Percentiles rank a stretch among this genome's conserved stretches.
Evolutionary conservation across 2,329 filamentous ascomycete species (phyloP).

Genomic region (Tolypocladium cylindrosporum): DNA sequence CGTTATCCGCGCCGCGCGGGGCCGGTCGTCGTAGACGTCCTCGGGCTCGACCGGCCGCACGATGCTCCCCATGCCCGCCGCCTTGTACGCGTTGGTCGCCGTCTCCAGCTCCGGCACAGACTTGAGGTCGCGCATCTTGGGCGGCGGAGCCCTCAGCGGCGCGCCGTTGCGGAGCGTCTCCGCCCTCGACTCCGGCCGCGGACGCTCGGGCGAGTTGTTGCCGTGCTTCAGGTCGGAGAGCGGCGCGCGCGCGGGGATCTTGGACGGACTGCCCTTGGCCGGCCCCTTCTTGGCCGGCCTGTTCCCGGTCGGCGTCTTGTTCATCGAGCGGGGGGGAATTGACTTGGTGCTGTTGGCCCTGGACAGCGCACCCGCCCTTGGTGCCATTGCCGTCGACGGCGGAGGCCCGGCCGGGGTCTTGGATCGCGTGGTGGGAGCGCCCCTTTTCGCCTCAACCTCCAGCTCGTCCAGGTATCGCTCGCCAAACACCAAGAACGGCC

Average conservation of each 20-base stretch:
- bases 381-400: slow-evolving; percentile 30
- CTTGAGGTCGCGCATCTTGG: slow-evolving; percentile 79
- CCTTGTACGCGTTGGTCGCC: slow-evolving; percentile 37
- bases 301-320: slow-evolving; percentile 45
- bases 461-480: slow-evolving; percentile 82
- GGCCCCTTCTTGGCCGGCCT: slow-evolving; percentile 18
- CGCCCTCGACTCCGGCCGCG: slow-evolving; percentile 31
- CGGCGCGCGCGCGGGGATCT: slow-evolving; percentile 60
- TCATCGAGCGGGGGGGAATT: slow-evolving; percentile 26
- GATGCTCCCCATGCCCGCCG: slow-evolving; percentile 40
- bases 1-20: slow-evolving; percentile 22
- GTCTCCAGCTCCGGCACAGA: slow-evolving; percentile 41
- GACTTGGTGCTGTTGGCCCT: slow-evolving; percentile 19
- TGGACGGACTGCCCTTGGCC: slow-evolving; percentile 28
- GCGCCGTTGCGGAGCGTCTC: slow-evolving; percentile 43
- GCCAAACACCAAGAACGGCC: slow-evolving; percentile 87
- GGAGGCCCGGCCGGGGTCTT: slow-evolving; percentile 65
- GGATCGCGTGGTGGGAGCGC: slow-evolving; percentile 41
- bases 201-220: slow-evolving; percentile 73
- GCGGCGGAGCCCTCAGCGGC: slow-evolving; percentile 61
- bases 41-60: slow-evolving; percentile 60
- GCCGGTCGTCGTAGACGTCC: slow-evolving; percentile 71
- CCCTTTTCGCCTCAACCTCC: slow-evolving; percentile 50
- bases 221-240: slow-evolving; percentile 60
- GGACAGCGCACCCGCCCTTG: slow-evolving; percentile 19